phyloP scores from a whole-genome alignment of 345 rosid genomes.

The Eucalyptus pumila region DNA sequence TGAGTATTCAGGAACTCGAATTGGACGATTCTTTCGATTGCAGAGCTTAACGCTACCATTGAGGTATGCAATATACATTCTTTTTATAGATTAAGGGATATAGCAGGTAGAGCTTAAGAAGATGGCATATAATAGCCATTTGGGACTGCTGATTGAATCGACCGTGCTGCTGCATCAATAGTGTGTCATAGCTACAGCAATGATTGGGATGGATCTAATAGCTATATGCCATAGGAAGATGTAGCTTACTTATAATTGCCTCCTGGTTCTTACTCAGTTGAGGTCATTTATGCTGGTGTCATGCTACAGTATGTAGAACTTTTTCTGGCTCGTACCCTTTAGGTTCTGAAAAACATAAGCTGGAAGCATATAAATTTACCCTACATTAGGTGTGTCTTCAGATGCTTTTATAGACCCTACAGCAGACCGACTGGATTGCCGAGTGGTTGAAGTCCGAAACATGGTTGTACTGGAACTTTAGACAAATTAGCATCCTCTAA shows the following conservation, averaged over 20 bases:
- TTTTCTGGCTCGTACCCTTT: not conserved
- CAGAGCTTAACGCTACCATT: not conserved
- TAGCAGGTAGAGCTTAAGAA: not conserved
- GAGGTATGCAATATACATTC: not conserved
- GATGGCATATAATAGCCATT: not conserved
- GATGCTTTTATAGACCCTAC: not conserved
- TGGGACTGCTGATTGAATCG: not conserved
- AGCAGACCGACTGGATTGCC: not conserved
- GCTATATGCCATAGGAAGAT: not conserved
- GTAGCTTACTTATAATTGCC: not conserved
- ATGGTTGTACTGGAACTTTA: not conserved
- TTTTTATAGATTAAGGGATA: not conserved
- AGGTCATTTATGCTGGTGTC: not conserved
- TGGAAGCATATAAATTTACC: not conserved
- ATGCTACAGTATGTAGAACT: not conserved
- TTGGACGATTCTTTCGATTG: not conserved
- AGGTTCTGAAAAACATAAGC: not conserved
- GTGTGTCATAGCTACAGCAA: not conserved
- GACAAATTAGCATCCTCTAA: not conserved
- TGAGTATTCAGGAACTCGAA: not conserved
- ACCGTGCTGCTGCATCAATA: not conserved
- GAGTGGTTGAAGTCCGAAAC: not conserved
- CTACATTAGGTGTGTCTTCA: not conserved
- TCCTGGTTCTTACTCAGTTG: not conserved
- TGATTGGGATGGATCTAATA: not conserved